These are phyloP conservation scores for Tremella yokohamensis DNA, from an alignment of 768 basidiomycete species.

Conservation along the genomic window DNA sequence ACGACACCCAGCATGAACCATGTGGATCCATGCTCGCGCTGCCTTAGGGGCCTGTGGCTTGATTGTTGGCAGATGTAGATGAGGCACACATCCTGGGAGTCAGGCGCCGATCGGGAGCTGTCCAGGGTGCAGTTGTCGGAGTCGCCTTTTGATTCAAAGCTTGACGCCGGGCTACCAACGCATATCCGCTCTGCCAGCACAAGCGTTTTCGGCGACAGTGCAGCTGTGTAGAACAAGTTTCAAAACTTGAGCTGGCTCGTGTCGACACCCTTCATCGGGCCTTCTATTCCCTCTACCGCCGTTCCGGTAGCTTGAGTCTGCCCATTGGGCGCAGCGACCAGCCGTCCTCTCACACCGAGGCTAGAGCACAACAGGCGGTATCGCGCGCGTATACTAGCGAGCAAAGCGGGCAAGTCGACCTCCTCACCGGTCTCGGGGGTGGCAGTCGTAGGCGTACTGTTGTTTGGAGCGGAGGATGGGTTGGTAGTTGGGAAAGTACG, in stretches of 20 bases:
- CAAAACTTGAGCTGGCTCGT: constrained; percentile 40
- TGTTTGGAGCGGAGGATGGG: constrained; percentile 1
- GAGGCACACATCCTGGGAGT: no score
- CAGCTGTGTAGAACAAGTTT: constrained; percentile 3
- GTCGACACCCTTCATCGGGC: constrained; percentile 48
- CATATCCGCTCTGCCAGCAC: no score
- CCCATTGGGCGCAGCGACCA: constrained; percentile 10
- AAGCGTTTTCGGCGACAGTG: no score
- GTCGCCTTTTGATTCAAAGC: no score
- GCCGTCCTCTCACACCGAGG: constrained; percentile 63
- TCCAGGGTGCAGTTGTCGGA: no score
- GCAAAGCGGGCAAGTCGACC: constrained; percentile 67
- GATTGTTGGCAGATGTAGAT: no score
- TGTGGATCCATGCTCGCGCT: no score
- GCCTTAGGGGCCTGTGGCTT: no score
- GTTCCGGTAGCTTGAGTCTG: no score
- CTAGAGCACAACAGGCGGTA: constrained; percentile 82
- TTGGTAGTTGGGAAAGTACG: constrained; percentile 64
- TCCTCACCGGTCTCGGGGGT: constrained; percentile 8
- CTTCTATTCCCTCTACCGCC: constrained; percentile 32
- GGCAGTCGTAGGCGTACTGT: constrained; percentile 1
- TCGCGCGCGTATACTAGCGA: constrained; percentile 78
- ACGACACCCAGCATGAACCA: no score
- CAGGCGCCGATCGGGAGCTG: no score
- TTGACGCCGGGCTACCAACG: no score